phyloP scores from a whole-genome alignment of 225 moss, liverwort and hornwort genomes.

The Takakia lepidozioides region DNA sequence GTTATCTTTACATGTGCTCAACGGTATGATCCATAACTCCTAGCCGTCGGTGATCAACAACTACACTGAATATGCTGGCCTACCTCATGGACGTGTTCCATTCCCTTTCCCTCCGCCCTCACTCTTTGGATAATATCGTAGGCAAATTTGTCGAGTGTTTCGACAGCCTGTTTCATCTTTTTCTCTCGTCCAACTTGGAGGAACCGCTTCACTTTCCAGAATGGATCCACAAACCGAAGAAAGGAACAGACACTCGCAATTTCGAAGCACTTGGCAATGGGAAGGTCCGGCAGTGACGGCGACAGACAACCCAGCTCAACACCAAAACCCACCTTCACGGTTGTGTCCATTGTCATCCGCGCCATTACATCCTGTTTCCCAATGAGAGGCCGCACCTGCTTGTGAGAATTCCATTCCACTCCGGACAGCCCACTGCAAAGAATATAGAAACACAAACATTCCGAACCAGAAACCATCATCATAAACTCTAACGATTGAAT shows the following conservation, averaged over 20 bases:
- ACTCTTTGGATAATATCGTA: slow-evolving; percentile 29
- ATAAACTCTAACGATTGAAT: no score
- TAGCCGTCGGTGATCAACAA: no score
- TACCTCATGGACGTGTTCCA: not conserved
- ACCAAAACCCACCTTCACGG: slow-evolving; percentile 34
- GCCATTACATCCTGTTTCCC: slow-evolving; percentile 34
- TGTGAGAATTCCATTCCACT: no score
- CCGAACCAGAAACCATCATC: no score
- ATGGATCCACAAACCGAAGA: slow-evolving; percentile 15
- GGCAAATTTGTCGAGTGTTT: slow-evolving; percentile 23
- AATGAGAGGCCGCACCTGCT: slow-evolving; percentile 15
- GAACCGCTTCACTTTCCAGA: slow-evolving; percentile 27
- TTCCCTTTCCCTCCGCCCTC: slow-evolving; percentile 22
- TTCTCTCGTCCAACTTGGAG: slow-evolving; percentile 29
- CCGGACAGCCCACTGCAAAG: no score
- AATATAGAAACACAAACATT: no score
- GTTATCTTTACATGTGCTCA: no score
- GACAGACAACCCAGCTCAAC: slow-evolving; percentile 24
- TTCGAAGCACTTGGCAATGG: slow-evolving; percentile 25
- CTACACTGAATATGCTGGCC: no score
- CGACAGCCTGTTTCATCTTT: slow-evolving; percentile 11
- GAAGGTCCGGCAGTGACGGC: no score
- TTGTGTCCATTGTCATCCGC: slow-evolving; percentile 53
- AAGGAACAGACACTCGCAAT: slow-evolving; percentile 19
- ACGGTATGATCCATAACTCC: no score